A percentile compares a stretch with the other conserved stretches of the same genome.
phyloP scores from a whole-genome alignment of 2,329 filamentous ascomycete species.

The Penicillium verrucosum region DNA sequence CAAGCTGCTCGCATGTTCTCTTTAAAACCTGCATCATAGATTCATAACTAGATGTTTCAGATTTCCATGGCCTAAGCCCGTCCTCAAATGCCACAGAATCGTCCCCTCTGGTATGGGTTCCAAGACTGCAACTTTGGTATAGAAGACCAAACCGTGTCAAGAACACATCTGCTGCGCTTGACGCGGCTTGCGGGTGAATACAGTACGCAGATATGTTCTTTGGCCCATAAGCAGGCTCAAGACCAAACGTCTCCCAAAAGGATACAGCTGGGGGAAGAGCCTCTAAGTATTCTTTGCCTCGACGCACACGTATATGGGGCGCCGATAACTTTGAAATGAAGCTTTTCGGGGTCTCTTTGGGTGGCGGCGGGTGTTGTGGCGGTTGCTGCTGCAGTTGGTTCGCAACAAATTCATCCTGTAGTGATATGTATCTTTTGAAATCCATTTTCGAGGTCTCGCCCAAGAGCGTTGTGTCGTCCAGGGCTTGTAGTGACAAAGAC shows the following conservation, averaged over 20 bases:
- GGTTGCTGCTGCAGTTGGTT: constrained; percentile 16
- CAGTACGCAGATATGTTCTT: constrained; percentile 60
- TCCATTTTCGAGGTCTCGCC: constrained; percentile 35
- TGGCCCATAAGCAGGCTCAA: constrained; percentile 53
- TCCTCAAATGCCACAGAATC: constrained; percentile 39
- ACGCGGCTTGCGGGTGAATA: constrained; percentile 51
- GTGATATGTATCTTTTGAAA: constrained; percentile 35
- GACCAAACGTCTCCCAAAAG: constrained; percentile 61
- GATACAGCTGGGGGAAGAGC: constrained; percentile 54
- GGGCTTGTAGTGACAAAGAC: constrained; percentile 21
- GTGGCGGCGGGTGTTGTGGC: constrained; percentile 8
- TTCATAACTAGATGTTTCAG: constrained; percentile 28
- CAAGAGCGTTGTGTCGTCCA: constrained; percentile 30
- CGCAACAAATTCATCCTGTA: constrained; percentile 29
- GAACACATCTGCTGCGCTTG: constrained; percentile 50
- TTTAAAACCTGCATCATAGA: constrained; percentile 37
- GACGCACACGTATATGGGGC: constrained; percentile 54
- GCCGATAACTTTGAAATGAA: constrained; percentile 46
- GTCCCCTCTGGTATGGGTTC: constrained; percentile 47
- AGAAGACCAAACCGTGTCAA: constrained; percentile 52
- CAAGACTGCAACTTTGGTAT: constrained; percentile 58
- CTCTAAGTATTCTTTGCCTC: constrained; percentile 53
- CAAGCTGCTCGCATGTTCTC: constrained; percentile 36
- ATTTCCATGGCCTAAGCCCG: constrained; percentile 40
- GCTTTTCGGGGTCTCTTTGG: constrained; percentile 29